Evolutionary conservation across 2,329 filamentous ascomycete genomes (phyloP).

Genomic region (Fusarium nygamai): DNA sequence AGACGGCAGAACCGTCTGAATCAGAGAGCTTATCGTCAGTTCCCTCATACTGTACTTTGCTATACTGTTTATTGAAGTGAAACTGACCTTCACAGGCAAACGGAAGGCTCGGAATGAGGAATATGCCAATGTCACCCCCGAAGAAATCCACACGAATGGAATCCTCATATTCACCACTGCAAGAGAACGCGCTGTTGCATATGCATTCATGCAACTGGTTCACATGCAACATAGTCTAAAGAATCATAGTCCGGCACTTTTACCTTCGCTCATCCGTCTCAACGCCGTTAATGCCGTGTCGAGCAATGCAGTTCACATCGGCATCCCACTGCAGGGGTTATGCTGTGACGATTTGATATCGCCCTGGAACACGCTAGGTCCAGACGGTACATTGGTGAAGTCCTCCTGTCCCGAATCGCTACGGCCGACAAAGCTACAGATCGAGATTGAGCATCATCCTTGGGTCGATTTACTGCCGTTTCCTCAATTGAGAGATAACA

Average conservation of each 20-base stretch:
- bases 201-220: conserved; percentile 33
- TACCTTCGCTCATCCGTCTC: conserved; percentile 37
- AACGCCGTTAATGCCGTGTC: conserved; percentile 37
- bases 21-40: conserved; percentile 38
- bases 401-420: conserved; percentile 19
- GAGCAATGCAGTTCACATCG: conserved; percentile 23
- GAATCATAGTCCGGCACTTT: conserved; percentile 8
- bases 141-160: neutral
- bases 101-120: conserved; percentile 26
- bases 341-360: conserved; percentile 36
- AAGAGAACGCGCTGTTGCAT: conserved; percentile 15
- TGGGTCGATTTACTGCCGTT: conserved; percentile 39
- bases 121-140: neutral
- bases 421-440: conserved; percentile 29
- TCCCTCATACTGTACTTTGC: neutral
- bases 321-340: conserved; percentile 24
- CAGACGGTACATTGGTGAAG: neutral
- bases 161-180: conserved; percentile 9
- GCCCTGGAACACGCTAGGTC: conserved; percentile 23
- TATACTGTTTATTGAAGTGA: neutral
- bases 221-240: conserved; percentile 35
- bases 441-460: conserved; percentile 29
- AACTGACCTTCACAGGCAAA: conserved; percentile 13
- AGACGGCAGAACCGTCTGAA: conserved; percentile 41
- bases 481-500: conserved; percentile 36